Evolutionary conservation across 208 protist genomes (phyloP).

Genomic region (Trypanosoma melophagium): DNA sequence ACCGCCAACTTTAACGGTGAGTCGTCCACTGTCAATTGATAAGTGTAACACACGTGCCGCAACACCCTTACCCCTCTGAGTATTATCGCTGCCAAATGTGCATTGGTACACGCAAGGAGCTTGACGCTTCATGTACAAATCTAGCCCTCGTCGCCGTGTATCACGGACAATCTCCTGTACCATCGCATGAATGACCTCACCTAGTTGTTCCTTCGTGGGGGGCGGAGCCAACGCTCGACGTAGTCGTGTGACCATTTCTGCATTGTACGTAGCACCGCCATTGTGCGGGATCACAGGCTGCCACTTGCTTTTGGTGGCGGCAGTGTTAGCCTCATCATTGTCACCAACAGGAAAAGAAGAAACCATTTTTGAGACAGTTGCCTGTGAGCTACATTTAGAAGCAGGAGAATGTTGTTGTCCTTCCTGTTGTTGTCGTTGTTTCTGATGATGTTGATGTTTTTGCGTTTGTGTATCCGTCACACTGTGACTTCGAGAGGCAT

Average conservation of each 20-base stretch:
- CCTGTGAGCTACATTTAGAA: neutral
- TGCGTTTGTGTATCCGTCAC: neutral
- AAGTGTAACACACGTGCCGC: constrained; percentile 46
- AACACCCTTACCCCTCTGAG: constrained; percentile 11
- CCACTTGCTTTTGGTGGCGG: neutral
- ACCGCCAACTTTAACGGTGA: constrained; percentile 55
- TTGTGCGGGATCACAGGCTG: neutral
- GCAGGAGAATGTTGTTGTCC: neutral
- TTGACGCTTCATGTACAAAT: constrained; percentile 35
- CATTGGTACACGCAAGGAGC: constrained; percentile 45
- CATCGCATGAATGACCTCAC: constrained; percentile 77
- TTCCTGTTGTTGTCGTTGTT: neutral
- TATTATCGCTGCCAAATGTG: neutral
- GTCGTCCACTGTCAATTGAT: constrained; percentile 58
- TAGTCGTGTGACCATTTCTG: constrained; percentile 41
- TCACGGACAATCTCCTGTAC: constrained; percentile 46
- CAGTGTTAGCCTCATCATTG: neutral
- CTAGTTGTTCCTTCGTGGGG: constrained; percentile 47
- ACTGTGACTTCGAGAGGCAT: neutral
- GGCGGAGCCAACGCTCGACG: constrained; percentile 66
- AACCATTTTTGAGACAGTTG: neutral
- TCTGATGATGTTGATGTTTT: neutral
- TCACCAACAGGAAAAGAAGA: neutral
- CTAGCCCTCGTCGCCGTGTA: constrained; percentile 12
- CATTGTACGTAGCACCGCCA: constrained; percentile 11